These are phyloP conservation scores for Byssoonygena ceratinophila DNA, from an alignment of 2,329 filamentous ascomycete species.

Conservation along the genomic window DNA sequence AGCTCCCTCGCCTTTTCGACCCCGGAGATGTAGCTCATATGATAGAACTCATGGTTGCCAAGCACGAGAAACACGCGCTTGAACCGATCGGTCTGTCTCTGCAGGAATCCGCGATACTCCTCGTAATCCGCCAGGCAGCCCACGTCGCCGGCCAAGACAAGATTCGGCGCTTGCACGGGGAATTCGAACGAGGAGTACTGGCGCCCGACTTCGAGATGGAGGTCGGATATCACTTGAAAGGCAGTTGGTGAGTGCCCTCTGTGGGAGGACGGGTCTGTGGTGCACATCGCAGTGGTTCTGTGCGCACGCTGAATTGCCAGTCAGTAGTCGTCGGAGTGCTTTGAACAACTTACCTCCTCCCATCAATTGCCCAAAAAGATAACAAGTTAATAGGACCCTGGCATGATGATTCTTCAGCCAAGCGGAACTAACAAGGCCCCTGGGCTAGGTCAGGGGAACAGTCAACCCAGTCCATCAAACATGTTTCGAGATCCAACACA, in stretches of 20 bases:
- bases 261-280: background rate
- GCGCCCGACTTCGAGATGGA: conserved; percentile 22
- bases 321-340: too few relatives aligned
- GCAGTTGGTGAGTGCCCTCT: background rate
- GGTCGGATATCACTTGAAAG: conserved; percentile 23
- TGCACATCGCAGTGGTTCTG: background rate
- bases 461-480: too few relatives aligned
- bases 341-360: too few relatives aligned
- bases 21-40: conserved; percentile 24
- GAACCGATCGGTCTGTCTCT: conserved; percentile 20
- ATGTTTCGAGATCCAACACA: too few relatives aligned
- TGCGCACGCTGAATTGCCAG: too few relatives aligned
- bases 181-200: conserved; percentile 21
- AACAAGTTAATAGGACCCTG: background rate
- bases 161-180: conserved; percentile 17
- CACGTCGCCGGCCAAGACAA: conserved; percentile 27
- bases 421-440: background rate
- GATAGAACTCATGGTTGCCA: conserved; percentile 24
- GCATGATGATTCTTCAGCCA: conserved; percentile 4
- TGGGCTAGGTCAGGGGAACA: too few relatives aligned
- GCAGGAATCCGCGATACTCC: conserved; percentile 21
- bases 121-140: conserved; percentile 23
- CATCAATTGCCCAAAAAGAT: too few relatives aligned
- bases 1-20: conserved; percentile 15
- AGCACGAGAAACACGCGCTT: conserved; percentile 19